Base-by-base conservation (phyloP, 176 grass and related monocot species). In the Oryza rufipogon region DNA sequence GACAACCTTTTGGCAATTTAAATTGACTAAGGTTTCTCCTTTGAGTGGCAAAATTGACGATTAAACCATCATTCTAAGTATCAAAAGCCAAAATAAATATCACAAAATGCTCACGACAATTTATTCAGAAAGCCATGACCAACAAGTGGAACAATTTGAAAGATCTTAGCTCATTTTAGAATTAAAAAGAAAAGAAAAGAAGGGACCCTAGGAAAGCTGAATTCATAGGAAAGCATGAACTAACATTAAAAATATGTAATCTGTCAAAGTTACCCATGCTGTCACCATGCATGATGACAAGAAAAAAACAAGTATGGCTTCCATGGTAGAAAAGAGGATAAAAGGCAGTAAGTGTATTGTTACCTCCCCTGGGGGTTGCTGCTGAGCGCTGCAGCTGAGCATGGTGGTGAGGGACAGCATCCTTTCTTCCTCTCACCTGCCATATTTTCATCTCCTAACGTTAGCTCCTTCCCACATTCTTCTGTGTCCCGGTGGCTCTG, bases 361-460 rank as follows among this genome's bases (percentile, higher is more conserved):
- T 86, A 90, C 89, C 84, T 90, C 63, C 80, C 80, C 61, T 74
- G 84, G 80, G 30, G 28, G 38, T 74, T 79, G 68, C 73, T 86
- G 68, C 68, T 90, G 79, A 25, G 68, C 33, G 67, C 66, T 67
- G 78, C 79, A 82, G 67, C 79, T 80, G 82, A 69, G 76, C 76
- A 41, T 82, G 72, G 74, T 80, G 75, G 69, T 74, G 80, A 69
- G 83, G 83, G 71, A 17, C 77, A 87, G 78, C 77, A 88, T 60
- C 77, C 86, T 90, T 94, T 88, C 78, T 74, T 92, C 80, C 86
- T 87, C 81, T 81, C 82, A 66, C 79, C 87, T 91, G 86, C 88
- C 77, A 85, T 56, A 46, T 61, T 83, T 88, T 73, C 82, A 68
- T 46, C 83, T 64, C 86, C 84, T 60, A 90, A 77, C 77, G 84